Conservation (phyloP, 2,329 filamentous ascomycete species). For the Diplodia seriata region DNA sequence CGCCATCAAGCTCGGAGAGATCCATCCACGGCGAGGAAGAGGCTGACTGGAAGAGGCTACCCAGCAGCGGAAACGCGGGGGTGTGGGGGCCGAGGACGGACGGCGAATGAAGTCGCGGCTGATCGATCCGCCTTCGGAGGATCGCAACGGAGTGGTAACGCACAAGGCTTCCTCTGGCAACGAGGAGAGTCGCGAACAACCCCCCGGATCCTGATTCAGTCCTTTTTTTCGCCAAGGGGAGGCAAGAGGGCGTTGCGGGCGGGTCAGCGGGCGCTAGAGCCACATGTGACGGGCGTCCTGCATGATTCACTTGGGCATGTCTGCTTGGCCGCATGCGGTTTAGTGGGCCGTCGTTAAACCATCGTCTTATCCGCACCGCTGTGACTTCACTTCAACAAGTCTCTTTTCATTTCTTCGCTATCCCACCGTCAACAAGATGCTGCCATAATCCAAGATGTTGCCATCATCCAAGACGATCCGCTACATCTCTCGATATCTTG, state of each 20-base stretch:
- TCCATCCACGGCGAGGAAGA: background rate
- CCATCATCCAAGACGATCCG: background rate
- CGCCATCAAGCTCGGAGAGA: background rate
- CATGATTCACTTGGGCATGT: background rate
- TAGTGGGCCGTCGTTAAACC: background rate
- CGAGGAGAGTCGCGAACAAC: background rate
- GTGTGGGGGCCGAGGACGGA: no score
- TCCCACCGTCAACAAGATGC: background rate
- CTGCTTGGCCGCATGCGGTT: background rate
- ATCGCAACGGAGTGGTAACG: background rate
- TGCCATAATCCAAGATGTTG: background rate
- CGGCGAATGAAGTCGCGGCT: background rate
- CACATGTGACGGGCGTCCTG: slow-evolving; percentile 5
- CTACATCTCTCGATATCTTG: no score
- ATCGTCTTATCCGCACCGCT: slow-evolving; percentile 14
- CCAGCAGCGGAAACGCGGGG: no score
- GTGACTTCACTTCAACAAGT: background rate
- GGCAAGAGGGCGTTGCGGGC: background rate
- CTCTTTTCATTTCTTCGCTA: no score
- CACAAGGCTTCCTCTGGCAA: background rate
- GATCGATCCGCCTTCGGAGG: background rate
- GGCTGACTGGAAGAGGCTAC: no score
- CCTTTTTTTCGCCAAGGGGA: background rate
- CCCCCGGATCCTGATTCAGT: background rate
- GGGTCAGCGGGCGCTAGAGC: slow-evolving; percentile 10